phyloP scores from a whole-genome alignment of 2,329 filamentous ascomycete genomes.

The Fonsecaea multimorphosa region DNA sequence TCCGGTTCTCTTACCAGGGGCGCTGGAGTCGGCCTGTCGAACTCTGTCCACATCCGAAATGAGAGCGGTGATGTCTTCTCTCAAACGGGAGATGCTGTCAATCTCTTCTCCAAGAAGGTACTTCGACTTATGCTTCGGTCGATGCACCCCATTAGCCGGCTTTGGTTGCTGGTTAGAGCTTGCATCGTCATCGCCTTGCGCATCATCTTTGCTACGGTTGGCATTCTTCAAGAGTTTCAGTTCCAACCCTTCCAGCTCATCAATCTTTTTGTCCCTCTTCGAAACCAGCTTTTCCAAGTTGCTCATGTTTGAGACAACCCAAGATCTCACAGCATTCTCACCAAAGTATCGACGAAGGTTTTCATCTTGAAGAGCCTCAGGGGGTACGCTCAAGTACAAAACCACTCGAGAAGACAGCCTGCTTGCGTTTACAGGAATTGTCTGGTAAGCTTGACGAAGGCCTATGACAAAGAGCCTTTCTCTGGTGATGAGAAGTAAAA shows the following conservation, averaged over 20 bases:
- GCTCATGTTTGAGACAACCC: constrained; percentile 80
- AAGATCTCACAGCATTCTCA: constrained; percentile 72
- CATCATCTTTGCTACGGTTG: constrained; percentile 52
- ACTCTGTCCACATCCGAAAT: constrained; percentile 71
- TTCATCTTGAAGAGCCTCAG: constrained; percentile 74
- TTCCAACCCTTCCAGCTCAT: constrained; percentile 83
- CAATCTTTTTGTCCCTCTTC: constrained; percentile 76
- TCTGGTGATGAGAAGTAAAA: constrained; percentile 84
- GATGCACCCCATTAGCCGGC: constrained; percentile 39
- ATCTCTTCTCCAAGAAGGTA: constrained; percentile 65
- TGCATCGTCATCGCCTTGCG: constrained; percentile 6
- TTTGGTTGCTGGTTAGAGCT: background rate
- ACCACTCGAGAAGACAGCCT: constrained; percentile 88
- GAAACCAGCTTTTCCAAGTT: constrained; percentile 80
- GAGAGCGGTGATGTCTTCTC: constrained; percentile 72
- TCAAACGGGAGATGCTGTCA: constrained; percentile 66
- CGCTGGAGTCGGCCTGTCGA: constrained; percentile 23
- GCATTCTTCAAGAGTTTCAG: constrained; percentile 81
- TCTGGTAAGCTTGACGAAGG: constrained; percentile 85
- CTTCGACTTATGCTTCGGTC: constrained; percentile 74
- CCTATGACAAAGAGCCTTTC: constrained; percentile 92
- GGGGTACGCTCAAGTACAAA: constrained; percentile 83
- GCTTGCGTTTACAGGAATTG: constrained; percentile 80
- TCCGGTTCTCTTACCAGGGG: constrained; percentile 47
- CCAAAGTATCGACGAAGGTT: constrained; percentile 81